Base-by-base conservation (phyloP, 73 alveolate species). In the Paramecium octaurelia region DNA sequence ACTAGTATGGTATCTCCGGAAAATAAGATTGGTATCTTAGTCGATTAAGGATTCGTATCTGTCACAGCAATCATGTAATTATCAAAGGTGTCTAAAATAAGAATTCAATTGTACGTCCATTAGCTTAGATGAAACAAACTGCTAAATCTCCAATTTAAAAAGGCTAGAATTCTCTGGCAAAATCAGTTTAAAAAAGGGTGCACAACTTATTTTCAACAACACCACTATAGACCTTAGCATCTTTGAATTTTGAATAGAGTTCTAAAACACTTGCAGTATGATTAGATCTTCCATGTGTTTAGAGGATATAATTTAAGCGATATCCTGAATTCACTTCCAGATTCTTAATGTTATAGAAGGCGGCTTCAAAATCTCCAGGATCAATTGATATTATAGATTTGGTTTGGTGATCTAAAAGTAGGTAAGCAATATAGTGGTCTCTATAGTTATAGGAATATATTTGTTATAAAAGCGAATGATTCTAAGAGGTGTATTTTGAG, bases 341-440 rank as follows among this genome's bases (percentile, higher is more conserved):
- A 23, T 42, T 23, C 21, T 76, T 80, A 8, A 80, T 80, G 44
- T 80, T 80, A 80, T 44, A 80, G 34, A 43, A 80, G 8, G 76
- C 91, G 14, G 75, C 57, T 44, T 80, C 91, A 48, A 44, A 80
- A 18, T 42, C 48, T 80, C 76, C 91, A 44, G 91, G 91, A 24
- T 80, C 91, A 18, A 80, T 80, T 44, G 91, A 80, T 3, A 80
- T 80, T 6, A 80, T 42, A 8, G 91, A 80, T 46, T 80, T 80
- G 4, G 91, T 16, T 44, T 42, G 16, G 46, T 80, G 70, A 59
- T 80, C 76, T 23, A 80, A 44, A 21, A 44, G 46, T 18, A 80
- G 2, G 24, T 80, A 80, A 24, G 64, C 91, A n/a, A 80, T 42
- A 35, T 80, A 80, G 27, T 80, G 91, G 11, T 46, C 71, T 23